These are phyloP conservation scores for Fragilaria crotonensis DNA, from an alignment of 108 stramenopile species.

Conservation along the genomic window DNA sequence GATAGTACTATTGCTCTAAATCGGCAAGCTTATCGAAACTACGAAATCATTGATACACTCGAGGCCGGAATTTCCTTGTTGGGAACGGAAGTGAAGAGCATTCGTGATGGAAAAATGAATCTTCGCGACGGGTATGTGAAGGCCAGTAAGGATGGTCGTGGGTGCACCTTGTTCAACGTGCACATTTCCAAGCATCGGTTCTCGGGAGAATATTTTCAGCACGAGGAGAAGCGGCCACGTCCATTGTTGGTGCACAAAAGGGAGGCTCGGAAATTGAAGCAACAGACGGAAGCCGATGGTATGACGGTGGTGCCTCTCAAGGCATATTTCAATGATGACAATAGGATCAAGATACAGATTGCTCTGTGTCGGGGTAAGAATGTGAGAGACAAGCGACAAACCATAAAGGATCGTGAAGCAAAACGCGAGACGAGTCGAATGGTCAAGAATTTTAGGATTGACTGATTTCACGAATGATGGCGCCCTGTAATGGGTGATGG, in stretches of 20 bases:
- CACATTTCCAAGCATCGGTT: constrained; percentile 73
- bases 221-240: constrained; percentile 62
- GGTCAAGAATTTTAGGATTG: constrained; percentile 56
- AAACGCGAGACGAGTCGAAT: constrained; percentile 67
- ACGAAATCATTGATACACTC: constrained; percentile 68
- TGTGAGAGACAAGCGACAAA: constrained; percentile 71
- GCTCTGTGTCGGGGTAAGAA: constrained; percentile 80
- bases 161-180: constrained; percentile 59
- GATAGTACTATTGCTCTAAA: constrained; percentile 33
- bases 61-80: constrained; percentile 70
- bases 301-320: constrained; percentile 75
- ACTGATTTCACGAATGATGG: too few species aligned
- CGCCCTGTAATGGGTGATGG: too few species aligned
- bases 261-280: constrained; percentile 46
- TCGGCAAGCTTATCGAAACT: constrained; percentile 42
- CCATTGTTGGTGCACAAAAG: constrained; percentile 48
- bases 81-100: constrained; percentile 79
- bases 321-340: constrained; percentile 82
- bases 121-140: constrained; percentile 66
- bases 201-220: constrained; percentile 72
- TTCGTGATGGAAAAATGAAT: constrained; percentile 83
- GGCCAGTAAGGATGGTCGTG: constrained; percentile 47
- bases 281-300: constrained; percentile 36
- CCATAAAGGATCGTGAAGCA: constrained; percentile 68
- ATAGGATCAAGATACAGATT: constrained; percentile 74